Evolutionary conservation across 75 land plant species (phyloP).

Genomic region (Sequoiadendron giganteum): DNA sequence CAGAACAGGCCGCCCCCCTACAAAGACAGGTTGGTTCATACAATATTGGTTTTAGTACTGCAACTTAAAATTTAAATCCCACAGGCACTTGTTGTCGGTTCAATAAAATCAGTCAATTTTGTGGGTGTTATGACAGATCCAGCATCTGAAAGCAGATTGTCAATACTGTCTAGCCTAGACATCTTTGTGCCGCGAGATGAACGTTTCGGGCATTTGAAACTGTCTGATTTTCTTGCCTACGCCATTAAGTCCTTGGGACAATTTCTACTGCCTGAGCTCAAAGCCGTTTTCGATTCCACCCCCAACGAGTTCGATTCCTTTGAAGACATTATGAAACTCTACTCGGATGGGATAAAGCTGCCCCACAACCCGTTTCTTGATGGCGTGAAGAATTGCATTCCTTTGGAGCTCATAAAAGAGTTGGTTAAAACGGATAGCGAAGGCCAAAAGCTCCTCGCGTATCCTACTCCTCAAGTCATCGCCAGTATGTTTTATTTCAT

Average conservation of each 20-base stretch:
- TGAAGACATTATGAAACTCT: conserved; percentile 55
- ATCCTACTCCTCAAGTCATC: conserved; percentile 62
- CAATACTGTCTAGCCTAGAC: conserved; percentile 19
- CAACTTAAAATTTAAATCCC: too few species aligned
- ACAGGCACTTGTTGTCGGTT: too few species aligned
- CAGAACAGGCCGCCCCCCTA: conserved; percentile 46
- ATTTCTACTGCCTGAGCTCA: conserved; percentile 29
- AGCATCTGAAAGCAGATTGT: conserved; percentile 51
- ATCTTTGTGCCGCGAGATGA: conserved; percentile 87
- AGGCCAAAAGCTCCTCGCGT: conserved; percentile 32
- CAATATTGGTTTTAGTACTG: too few species aligned
- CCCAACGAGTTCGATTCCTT: conserved; percentile 56
- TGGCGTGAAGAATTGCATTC: conserved; percentile 18
- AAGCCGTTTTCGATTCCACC: conserved; percentile 34
- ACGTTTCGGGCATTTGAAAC: conserved; percentile 64
- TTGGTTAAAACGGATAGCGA: conserved; percentile 22
- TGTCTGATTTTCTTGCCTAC: conserved; percentile 47
- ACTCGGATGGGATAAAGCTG: conserved; percentile 44
- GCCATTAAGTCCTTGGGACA: conserved; percentile 32
- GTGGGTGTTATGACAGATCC: conserved; percentile 43
- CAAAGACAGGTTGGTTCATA: conserved; percentile 25
- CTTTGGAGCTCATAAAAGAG: conserved; percentile 30
- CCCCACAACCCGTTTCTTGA: conserved; percentile 14
- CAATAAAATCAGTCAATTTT: background rate
- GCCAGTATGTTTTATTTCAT: conserved; percentile 30